Conservation (phyloP, 805 yeast genomes). For the Candida chauliodis region DNA sequence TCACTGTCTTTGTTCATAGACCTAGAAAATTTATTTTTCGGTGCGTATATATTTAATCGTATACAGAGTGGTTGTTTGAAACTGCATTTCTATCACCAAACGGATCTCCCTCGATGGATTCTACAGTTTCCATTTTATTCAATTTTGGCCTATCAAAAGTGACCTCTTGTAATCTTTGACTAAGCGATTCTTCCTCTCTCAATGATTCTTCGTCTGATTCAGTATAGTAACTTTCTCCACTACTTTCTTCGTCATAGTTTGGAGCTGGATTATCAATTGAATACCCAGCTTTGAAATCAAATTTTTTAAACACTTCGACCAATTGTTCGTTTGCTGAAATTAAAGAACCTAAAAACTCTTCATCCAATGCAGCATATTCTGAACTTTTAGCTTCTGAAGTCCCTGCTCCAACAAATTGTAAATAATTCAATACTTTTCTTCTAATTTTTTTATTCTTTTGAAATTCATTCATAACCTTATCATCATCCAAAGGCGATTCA, state of each 20-base stretch:
- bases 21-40: not conserved
- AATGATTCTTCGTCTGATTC: slow-evolving; percentile 16
- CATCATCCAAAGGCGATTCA: slow-evolving; percentile 61
- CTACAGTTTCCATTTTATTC: slow-evolving; percentile 19
- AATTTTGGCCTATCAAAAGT: slow-evolving; percentile 15
- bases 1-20: not conserved
- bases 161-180: slow-evolving; percentile 11
- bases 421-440: slow-evolving; percentile 72
- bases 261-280: slow-evolving; percentile 39
- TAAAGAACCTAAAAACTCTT: slow-evolving; percentile 82
- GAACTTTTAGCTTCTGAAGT: slow-evolving; percentile 24
- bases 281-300: slow-evolving; percentile 53
- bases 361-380: slow-evolving; percentile 44
- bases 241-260: slow-evolving; percentile 24
- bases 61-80: slow-evolving; percentile 12
- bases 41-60: slow-evolving; percentile 10
- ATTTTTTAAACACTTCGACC: slow-evolving; percentile 65
- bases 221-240: slow-evolving; percentile 36
- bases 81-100: slow-evolving; percentile 35
- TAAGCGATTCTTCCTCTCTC: slow-evolving; percentile 14
- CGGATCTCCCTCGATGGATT: slow-evolving; percentile 28
- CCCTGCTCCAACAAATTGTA: slow-evolving; percentile 71
- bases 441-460: slow-evolving; percentile 73
- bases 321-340: slow-evolving; percentile 89
- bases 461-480: slow-evolving; percentile 59